Evolutionary conservation across 331 rosid genomes (phyloP), one percentile per base, ranked within the genome.

Genomic region (Quercus lobata): DNA sequence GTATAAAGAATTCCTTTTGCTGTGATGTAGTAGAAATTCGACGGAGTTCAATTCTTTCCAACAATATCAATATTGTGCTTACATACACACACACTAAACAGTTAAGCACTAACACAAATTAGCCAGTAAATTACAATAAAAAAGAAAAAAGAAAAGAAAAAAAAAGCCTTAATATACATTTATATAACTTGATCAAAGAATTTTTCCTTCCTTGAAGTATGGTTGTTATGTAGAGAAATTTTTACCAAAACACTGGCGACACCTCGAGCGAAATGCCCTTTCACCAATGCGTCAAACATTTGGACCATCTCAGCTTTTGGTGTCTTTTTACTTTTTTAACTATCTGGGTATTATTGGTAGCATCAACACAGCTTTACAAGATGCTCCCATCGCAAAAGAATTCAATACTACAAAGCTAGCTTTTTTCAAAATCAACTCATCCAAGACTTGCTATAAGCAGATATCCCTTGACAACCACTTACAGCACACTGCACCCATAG

Each of bases 371-470:
- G 84, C 88, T 83, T 88, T 88, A 88, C 89, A 84, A 82, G 88
- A 90, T 91, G 91, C 89, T 85, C 90, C 90, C 82, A 83, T 81
- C 83, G 76, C 83, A 66, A 90, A 81, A 87, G 65, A 72, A 74
- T 79, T 72, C 82, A 74, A 82, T 70, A 71, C 72, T 80, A 76
- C 82, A 85, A 35, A 35, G 22, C 72, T 35, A 86, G 61, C 76
- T 74, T 79, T 3, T 74, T 74, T 83, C 92, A 79, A 74, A 81
- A 80, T 70, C 75, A 71, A 56, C 56, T 74, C 87, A 80, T 84
- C 84, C 86, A 85, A 77, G 80, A 83, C 85, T 79, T 79, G 79
- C 55, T 57, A 82, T 57, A 73, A 82, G 88, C 87, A 78, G 69
- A 81, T 81, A 85, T 81, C 12, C 85, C 80, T 78, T 83, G 70